These are phyloP conservation scores for Neurospora sp. DNA, from an alignment of 495 filamentous ascomycete genomes.

Conservation along the genomic window DNA sequence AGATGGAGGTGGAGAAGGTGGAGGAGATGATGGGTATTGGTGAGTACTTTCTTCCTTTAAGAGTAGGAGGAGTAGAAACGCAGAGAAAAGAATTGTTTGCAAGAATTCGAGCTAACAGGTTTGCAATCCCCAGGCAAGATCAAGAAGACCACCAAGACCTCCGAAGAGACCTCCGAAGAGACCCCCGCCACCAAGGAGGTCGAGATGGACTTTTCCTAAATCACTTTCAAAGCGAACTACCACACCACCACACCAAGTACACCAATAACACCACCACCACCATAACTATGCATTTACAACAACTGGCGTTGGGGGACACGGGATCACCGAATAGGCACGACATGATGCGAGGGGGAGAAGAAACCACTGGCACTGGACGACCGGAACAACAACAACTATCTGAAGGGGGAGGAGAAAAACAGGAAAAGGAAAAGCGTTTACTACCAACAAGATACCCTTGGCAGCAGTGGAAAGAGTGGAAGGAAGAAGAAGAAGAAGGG, in stretches of 20 bases:
- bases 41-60: conserved; percentile 1
- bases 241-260: background rate
- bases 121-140: background rate
- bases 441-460: background rate
- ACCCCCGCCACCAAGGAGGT: background rate
- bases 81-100: background rate
- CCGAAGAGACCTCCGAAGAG: background rate
- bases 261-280: too few species aligned
- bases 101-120: background rate
- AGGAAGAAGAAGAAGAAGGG: background rate
- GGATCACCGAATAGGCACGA: background rate
- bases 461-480: background rate
- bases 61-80: background rate
- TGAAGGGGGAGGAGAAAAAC: background rate
- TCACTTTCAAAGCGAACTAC: background rate
- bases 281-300: background rate
- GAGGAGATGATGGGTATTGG: conserved; percentile 3
- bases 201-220: background rate
- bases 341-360: background rate
- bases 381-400: background rate
- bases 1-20: conserved; percentile 22
- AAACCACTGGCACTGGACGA: background rate
- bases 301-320: background rate
- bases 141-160: too few species aligned
- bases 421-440: background rate